A percentile compares a stretch with the other conserved stretches of the same genome.
Conservation (phyloP, 805 yeast genomes). For the Candida khao-thaluensis region DNA sequence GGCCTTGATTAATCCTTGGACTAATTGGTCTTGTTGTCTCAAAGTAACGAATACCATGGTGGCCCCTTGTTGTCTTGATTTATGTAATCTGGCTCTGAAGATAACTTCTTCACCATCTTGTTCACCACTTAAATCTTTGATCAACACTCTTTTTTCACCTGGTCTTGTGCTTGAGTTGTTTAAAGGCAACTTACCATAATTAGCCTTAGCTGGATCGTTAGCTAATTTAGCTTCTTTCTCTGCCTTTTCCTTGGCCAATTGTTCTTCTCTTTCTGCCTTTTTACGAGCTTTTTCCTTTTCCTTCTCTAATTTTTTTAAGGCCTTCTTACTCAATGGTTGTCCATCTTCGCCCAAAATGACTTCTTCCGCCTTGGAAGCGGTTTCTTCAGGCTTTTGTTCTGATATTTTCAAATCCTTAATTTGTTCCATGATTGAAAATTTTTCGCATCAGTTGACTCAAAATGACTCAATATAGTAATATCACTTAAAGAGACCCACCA, state of each 20-base stretch:
- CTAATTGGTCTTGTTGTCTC: slow-evolving; percentile 81
- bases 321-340: slow-evolving; percentile 87
- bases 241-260: slow-evolving; percentile 82
- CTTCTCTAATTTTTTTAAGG: slow-evolving; percentile 89
- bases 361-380: slow-evolving; percentile 6
- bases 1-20: slow-evolving; percentile 83
- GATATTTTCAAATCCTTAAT: slow-evolving; percentile 17
- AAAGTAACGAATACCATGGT: slow-evolving; percentile 87
- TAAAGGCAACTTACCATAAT: slow-evolving; percentile 88
- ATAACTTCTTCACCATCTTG: slow-evolving; percentile 75
- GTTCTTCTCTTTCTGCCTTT: slow-evolving; percentile 90
- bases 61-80: slow-evolving; percentile 92
- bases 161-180: slow-evolving; percentile 73
- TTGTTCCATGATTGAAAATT: slow-evolving; percentile 11
- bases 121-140: slow-evolving; percentile 55
- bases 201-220: slow-evolving; percentile 80
- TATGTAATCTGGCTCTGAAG: slow-evolving; percentile 93
- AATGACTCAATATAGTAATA: no score
- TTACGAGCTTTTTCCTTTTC: slow-evolving; percentile 89
- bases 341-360: slow-evolving; percentile 66
- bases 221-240: slow-evolving; percentile 67
- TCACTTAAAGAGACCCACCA: no score
- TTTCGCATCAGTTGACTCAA: slow-evolving; percentile 8
- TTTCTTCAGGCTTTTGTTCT: slow-evolving; percentile 13
- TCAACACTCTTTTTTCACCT: slow-evolving; percentile 60